A percentile compares a stretch with the other conserved stretches of the same genome.
These are phyloP conservation scores for Epichloe baconii DNA, from an alignment of 2,329 filamentous ascomycete genomes.

Conservation along the genomic window DNA sequence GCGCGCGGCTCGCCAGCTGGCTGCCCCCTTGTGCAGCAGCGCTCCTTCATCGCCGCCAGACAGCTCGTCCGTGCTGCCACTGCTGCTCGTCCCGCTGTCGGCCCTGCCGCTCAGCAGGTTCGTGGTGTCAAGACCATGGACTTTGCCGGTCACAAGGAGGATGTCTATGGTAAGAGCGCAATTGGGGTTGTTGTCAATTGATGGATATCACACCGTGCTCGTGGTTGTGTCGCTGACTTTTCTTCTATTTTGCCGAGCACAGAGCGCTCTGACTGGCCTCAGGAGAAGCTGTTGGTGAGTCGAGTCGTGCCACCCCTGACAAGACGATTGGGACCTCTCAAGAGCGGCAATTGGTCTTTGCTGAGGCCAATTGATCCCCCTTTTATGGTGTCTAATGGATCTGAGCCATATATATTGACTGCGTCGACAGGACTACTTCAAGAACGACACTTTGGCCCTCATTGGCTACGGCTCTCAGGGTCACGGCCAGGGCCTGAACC, in stretches of 20 bases:
- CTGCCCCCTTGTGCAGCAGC: constrained; percentile 47
- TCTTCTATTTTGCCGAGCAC: constrained; percentile 4
- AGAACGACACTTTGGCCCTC: constrained; percentile 96
- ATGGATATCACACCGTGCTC: background rate
- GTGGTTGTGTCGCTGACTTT: constrained; percentile 8
- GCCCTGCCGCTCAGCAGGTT: constrained; percentile 52
- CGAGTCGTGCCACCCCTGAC: constrained; percentile 8
- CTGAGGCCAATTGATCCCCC: background rate
- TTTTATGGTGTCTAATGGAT: too few species aligned
- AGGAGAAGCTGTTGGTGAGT: constrained; percentile 91
- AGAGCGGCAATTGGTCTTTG: background rate
- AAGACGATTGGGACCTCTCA: background rate
- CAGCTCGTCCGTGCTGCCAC: constrained; percentile 36
- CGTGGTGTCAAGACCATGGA: constrained; percentile 97
- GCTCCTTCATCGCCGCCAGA: constrained; percentile 49
- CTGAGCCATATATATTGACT: background rate
- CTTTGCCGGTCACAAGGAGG: constrained; percentile 92
- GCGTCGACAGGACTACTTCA: constrained; percentile 78
- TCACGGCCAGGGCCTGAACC: constrained; percentile 98
- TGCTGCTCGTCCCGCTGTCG: constrained; percentile 37
- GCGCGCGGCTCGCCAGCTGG: constrained; percentile 48
- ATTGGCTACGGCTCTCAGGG: constrained; percentile 98
- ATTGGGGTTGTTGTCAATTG: background rate
- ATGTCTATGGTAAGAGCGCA: constrained; percentile 63
- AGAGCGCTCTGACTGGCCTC: constrained; percentile 98